Percentiles rank a stretch among this genome's conserved stretches.
phyloP scores from a whole-genome alignment of 1,139 yeast species.

The Scheffersomyces quercinus region DNA sequence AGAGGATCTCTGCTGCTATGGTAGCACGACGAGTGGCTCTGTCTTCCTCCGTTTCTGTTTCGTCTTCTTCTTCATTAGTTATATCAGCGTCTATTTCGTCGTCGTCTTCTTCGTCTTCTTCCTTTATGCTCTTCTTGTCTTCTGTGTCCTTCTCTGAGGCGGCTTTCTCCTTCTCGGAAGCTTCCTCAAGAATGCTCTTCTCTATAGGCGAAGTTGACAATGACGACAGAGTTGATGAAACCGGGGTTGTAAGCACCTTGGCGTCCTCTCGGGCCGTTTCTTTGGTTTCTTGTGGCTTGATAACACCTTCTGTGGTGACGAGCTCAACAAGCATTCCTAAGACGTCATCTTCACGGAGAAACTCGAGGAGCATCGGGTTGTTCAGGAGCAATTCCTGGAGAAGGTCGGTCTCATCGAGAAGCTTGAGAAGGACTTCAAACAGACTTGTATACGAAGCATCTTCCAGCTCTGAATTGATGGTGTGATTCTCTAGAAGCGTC shows the following conservation, averaged over 20 bases:
- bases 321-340: slow-evolving; percentile 65
- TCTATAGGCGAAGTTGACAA: background rate
- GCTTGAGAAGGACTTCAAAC: slow-evolving; percentile 53
- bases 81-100: slow-evolving; percentile 22
- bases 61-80: slow-evolving; percentile 24
- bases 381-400: slow-evolving; percentile 83
- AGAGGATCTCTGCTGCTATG: slow-evolving; percentile 84
- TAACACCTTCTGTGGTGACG: slow-evolving; percentile 52
- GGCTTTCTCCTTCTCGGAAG: slow-evolving; percentile 3
- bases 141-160: slow-evolving; percentile 5
- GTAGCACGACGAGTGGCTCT: slow-evolving; percentile 71
- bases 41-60: slow-evolving; percentile 48
- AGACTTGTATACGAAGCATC: slow-evolving; percentile 18
- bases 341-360: slow-evolving; percentile 72
- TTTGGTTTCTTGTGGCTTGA: slow-evolving; percentile 5
- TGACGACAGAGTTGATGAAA: background rate
- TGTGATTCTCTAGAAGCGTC: slow-evolving; percentile 63
- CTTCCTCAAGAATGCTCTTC: slow-evolving; percentile 1
- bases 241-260: slow-evolving; percentile 1
- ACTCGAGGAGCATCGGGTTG: slow-evolving; percentile 79
- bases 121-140: slow-evolving; percentile 9
- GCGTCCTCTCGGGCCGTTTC: slow-evolving; percentile 4
- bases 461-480: slow-evolving; percentile 27
- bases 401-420: slow-evolving; percentile 83
- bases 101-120: slow-evolving; percentile 28